Evolutionary conservation across 176 grass and related monocot genomes (phyloP).

Genomic region (Oryza officinalis): DNA sequence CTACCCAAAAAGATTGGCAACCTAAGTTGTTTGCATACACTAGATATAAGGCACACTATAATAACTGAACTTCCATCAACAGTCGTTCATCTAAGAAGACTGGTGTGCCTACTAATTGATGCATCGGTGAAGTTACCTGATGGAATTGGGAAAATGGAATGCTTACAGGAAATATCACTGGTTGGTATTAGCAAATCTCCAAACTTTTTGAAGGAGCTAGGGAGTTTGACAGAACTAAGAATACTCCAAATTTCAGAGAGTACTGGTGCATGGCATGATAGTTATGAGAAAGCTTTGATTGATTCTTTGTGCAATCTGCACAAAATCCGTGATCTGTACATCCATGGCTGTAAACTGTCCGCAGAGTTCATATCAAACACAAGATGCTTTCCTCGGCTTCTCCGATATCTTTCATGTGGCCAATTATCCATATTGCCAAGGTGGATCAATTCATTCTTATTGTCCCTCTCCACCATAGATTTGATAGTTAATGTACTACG

Average conservation of each 20-base stretch:
- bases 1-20: conserved; percentile 6
- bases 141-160: conserved; percentile 20
- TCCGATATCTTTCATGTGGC: no score
- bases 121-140: not conserved
- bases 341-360: not conserved
- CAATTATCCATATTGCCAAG: not conserved
- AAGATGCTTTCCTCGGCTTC: no score
- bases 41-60: conserved; percentile 2
- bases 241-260: not conserved
- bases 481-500: not conserved
- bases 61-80: conserved; percentile 8
- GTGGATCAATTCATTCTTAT: conserved; percentile 16
- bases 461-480: not conserved
- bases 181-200: not conserved
- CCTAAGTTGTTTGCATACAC: conserved; percentile 4
- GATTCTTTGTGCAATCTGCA: not conserved
- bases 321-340: not conserved
- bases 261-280: not conserved
- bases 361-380: not conserved
- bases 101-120: conserved; percentile 12
- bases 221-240: not conserved
- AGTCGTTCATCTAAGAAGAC: not conserved
- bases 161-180: not conserved
- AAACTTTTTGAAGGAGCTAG: not conserved
- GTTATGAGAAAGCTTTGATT: not conserved